Evolutionary conservation across 2,329 filamentous ascomycete species (phyloP).

Genomic region (Scedosporium dehoogii): DNA sequence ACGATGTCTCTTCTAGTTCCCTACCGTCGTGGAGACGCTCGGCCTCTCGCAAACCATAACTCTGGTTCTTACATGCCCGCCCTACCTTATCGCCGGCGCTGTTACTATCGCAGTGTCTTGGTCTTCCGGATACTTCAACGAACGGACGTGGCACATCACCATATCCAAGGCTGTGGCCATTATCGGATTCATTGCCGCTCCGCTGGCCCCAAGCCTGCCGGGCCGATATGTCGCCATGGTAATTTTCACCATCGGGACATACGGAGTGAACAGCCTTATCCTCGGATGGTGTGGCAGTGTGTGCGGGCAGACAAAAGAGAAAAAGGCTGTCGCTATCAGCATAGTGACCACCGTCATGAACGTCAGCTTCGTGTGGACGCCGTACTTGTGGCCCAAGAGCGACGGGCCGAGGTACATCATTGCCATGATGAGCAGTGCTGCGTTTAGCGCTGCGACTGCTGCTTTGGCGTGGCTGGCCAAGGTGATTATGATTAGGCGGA

Average conservation of each 20-base stretch:
- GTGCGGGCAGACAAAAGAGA: constrained; percentile 36
- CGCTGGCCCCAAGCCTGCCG: constrained; percentile 24
- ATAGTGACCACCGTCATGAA: constrained; percentile 39
- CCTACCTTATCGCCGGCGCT: constrained; percentile 38
- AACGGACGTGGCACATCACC: constrained; percentile 40
- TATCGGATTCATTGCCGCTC: constrained; percentile 30
- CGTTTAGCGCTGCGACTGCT: constrained; percentile 26
- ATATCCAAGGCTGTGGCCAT: constrained; percentile 29
- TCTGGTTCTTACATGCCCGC: constrained; percentile 41
- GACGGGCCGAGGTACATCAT: constrained; percentile 35
- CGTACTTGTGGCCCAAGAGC: constrained; percentile 36
- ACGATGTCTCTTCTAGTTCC: neutral
- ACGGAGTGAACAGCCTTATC: constrained; percentile 35
- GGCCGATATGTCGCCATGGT: constrained; percentile 31
- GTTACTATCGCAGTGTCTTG: constrained; percentile 36
- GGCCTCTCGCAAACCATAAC: constrained; percentile 39
- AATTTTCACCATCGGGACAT: constrained; percentile 31
- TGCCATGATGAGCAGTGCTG: constrained; percentile 32
- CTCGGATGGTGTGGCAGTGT: constrained; percentile 35
- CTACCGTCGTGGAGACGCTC: constrained; percentile 34
- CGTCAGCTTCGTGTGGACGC: constrained; percentile 39
- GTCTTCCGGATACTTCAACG: constrained; percentile 37
- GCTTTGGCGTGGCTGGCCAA: constrained; percentile 32
- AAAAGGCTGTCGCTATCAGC: constrained; percentile 36
- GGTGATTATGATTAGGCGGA: constrained; percentile 27